phyloP scores from a whole-genome alignment of 108 stramenopile species.

The Nitzschia putrida region DNA sequence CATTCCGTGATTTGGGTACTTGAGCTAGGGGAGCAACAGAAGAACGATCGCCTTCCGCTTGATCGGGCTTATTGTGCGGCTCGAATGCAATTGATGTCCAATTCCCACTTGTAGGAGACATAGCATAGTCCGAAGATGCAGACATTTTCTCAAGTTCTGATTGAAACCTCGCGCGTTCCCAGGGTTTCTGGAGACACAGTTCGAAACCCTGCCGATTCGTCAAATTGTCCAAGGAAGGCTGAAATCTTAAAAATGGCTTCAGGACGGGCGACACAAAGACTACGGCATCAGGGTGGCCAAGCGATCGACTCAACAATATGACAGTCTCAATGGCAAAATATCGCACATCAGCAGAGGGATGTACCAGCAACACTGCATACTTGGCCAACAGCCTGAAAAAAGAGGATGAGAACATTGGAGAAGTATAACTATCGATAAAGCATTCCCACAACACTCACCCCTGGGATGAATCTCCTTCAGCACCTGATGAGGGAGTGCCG shows the following conservation, averaged over 20 bases:
- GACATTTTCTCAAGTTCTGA: constrained; percentile 26
- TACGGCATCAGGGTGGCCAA: constrained; percentile 69
- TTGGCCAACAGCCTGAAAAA: constrained; percentile 61
- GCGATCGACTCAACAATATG: constrained; percentile 41
- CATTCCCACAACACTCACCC: constrained; percentile 20
- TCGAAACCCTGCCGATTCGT: constrained; percentile 23
- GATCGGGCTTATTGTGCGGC: not conserved
- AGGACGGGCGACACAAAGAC: constrained; percentile 68
- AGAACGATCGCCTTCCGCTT: not conserved
- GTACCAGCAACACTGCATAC: constrained; percentile 72
- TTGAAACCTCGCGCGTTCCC: constrained; percentile 45
- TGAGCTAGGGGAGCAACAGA: not conserved
- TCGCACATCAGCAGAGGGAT: constrained; percentile 65
- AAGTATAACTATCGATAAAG: not conserved
- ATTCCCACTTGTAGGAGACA: constrained; percentile 33
- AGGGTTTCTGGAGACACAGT: constrained; percentile 40
- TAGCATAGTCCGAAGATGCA: not conserved
- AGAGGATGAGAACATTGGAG: not conserved
- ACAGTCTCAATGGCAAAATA: constrained; percentile 46
- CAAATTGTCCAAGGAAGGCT: constrained; percentile 31
- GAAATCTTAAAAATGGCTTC: constrained; percentile 70
- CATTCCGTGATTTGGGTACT: not conserved
- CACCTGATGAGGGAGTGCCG: constrained; percentile 22
- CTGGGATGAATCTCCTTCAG: constrained; percentile 11
- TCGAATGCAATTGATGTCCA: constrained; percentile 52